Percentiles rank a stretch among this genome's conserved stretches.
These are phyloP conservation scores for Dryadomyces quercus-mongolicae DNA, from an alignment of 2,329 filamentous ascomycete genomes.

Conservation along the genomic window DNA sequence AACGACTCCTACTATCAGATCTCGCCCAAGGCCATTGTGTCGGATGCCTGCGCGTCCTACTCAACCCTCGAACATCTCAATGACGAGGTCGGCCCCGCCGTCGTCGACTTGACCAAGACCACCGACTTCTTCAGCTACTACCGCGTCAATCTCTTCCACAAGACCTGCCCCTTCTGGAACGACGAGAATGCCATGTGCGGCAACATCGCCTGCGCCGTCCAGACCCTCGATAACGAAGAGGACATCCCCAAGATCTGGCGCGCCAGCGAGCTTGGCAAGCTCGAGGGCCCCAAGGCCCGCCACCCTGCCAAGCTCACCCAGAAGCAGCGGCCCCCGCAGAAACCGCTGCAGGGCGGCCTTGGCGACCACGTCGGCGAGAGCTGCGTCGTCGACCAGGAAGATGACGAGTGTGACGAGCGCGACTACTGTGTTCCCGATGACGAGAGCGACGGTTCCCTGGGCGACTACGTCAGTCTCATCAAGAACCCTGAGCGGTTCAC, in stretches of 20 bases:
- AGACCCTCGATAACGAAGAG: constrained; percentile 88
- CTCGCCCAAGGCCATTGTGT: constrained; percentile 77
- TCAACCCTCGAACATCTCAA: constrained; percentile 81
- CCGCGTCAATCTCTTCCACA: constrained; percentile 87
- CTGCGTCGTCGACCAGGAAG: constrained; percentile 79
- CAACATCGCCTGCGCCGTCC: constrained; percentile 92
- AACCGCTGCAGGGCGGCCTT: constrained; percentile 68
- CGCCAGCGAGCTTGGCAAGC: constrained; percentile 79
- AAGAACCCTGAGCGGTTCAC: constrained; percentile 95
- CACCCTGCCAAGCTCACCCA: constrained; percentile 72
- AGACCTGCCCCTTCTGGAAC: constrained; percentile 90
- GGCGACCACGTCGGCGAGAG: constrained; percentile 86
- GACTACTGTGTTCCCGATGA: constrained; percentile 97
- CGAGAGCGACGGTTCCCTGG: constrained; percentile 73
- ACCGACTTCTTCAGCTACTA: constrained; percentile 99
- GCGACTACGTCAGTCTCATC: constrained; percentile 89
- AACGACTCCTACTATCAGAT: constrained; percentile 47
- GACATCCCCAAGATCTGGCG: constrained; percentile 90
- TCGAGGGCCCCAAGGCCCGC: constrained; percentile 80
- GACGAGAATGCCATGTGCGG: constrained; percentile 91
- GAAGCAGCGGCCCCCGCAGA: constrained; percentile 52
- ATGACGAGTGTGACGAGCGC: constrained; percentile 91
- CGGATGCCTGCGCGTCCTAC: constrained; percentile 90
- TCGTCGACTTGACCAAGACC: constrained; percentile 69
- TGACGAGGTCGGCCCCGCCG: constrained; percentile 56